These are phyloP conservation scores for Hypoxylon sp. DNA, from an alignment of 2,329 filamentous ascomycete species.

Conservation along the genomic window DNA sequence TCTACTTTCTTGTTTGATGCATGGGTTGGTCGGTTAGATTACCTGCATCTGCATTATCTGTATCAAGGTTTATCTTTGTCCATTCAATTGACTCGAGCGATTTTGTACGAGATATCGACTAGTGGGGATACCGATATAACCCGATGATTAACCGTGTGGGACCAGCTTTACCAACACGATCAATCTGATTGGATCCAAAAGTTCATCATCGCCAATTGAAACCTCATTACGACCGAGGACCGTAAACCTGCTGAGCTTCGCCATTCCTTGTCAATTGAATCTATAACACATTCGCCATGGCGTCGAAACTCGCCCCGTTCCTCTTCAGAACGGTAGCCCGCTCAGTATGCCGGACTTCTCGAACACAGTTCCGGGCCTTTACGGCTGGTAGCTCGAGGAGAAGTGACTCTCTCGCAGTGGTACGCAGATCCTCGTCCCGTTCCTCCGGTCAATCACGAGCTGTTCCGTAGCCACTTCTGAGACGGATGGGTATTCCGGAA, in stretches of 20 bases:
- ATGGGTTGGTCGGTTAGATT: not conserved
- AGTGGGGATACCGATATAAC: not conserved
- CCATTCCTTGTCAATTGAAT: constrained; percentile 48
- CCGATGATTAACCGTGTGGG: constrained; percentile 41
- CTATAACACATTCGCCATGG: constrained; percentile 70
- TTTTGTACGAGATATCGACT: constrained; percentile 10
- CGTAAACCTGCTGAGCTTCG: constrained; percentile 43
- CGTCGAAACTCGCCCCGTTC: constrained; percentile 84
- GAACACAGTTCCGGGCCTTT: constrained; percentile 80
- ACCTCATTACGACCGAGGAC: constrained; percentile 33
- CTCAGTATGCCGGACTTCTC: constrained; percentile 73
- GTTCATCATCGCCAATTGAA: constrained; percentile 50
- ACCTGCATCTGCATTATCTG: not conserved
- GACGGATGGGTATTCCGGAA: constrained; percentile 7
- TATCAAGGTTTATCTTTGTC: constrained; percentile 11
- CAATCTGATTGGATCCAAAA: constrained; percentile 42
- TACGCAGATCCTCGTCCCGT: constrained; percentile 61
- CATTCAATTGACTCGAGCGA: constrained; percentile 24
- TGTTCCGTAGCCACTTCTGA: constrained; percentile 14
- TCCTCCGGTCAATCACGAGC: constrained; percentile 15
- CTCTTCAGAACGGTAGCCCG: constrained; percentile 79
- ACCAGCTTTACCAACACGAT: constrained; percentile 38
- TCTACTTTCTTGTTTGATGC: constrained; percentile 4
- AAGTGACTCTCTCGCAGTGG: constrained; percentile 81
- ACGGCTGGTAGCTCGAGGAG: constrained; percentile 74